Percentiles rank a stretch among this genome's conserved stretches.
Evolutionary conservation across 805 yeast species (phyloP).

Genomic region (Candida morakotiae): DNA sequence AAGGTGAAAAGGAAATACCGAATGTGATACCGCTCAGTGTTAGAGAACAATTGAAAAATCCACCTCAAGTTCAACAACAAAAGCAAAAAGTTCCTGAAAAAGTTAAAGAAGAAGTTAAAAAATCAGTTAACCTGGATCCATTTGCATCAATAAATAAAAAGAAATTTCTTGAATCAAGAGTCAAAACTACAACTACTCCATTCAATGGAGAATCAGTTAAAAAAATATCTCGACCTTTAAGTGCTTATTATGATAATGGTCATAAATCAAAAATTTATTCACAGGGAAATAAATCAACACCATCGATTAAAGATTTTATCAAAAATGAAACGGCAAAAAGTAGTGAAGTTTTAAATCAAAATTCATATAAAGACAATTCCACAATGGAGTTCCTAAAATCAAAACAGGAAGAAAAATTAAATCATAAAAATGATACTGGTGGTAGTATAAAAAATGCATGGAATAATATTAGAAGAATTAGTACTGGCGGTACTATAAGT

Average conservation of each 20-base stretch:
- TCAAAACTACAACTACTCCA: slow-evolving; percentile 12
- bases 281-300: slow-evolving; percentile 12
- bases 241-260: slow-evolving; percentile 8
- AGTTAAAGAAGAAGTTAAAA: neutral
- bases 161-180: slow-evolving; percentile 17
- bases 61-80: slow-evolving; percentile 8
- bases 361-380: slow-evolving; percentile 12
- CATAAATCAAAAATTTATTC: slow-evolving; percentile 5
- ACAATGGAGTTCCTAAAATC: slow-evolving; percentile 35
- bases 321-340: slow-evolving; percentile 26
- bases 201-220: slow-evolving; percentile 1
- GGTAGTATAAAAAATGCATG: slow-evolving; percentile 33
- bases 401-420: slow-evolving; percentile 21
- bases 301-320: slow-evolving; percentile 28
- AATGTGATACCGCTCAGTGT: slow-evolving; percentile 40
- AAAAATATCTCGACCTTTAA: slow-evolving; percentile 8
- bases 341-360: slow-evolving; percentile 17
- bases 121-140: slow-evolving; percentile 25
- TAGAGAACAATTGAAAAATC: slow-evolving; percentile 13
- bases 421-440: slow-evolving; percentile 32
- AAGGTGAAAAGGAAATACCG: slow-evolving; percentile 40
- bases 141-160: slow-evolving; percentile 41
- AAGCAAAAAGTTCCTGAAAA: neutral
- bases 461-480: slow-evolving; percentile 31
- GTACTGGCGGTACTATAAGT: slow-evolving; percentile 31